A percentile compares a stretch with the other conserved stretches of the same genome.
Evolutionary conservation across 129 eudicot genomes (phyloP).

Genomic region (Chrysanthemum makinoi): DNA sequence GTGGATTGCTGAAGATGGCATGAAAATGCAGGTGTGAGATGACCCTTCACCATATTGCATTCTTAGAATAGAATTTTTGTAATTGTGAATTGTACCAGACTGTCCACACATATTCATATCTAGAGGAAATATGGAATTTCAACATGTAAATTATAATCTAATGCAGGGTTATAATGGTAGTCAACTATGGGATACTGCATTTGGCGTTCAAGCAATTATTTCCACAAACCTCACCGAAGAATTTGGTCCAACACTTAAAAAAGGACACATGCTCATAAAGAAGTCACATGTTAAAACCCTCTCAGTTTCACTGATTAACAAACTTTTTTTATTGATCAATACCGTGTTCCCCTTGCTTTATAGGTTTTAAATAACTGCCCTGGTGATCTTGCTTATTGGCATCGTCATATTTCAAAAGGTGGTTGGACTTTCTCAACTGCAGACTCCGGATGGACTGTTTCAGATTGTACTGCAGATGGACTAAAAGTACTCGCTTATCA

Average conservation of each 20-base stretch:
- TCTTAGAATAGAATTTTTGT: background rate
- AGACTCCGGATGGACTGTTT: constrained; percentile 98
- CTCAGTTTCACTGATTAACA: background rate
- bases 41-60: background rate
- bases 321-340: constrained; percentile 1
- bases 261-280: constrained; percentile 67
- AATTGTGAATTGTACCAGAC: background rate
- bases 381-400: constrained; percentile 73
- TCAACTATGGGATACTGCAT: constrained; percentile 87
- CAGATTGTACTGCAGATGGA: constrained; percentile 97
- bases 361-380: constrained; percentile 81
- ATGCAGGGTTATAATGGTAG: constrained; percentile 96
- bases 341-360: constrained; percentile 16
- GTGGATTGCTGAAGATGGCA: constrained; percentile 99
- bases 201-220: constrained; percentile 79
- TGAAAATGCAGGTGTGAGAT: constrained; percentile 88
- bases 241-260: constrained; percentile 61
- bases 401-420: constrained; percentile 95
- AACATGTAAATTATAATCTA: background rate
- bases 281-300: constrained; percentile 63
- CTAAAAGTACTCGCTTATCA: constrained; percentile 50
- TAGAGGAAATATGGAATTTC: background rate
- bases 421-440: constrained; percentile 98
- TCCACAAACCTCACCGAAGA: constrained; percentile 71
- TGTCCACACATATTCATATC: background rate